These are phyloP conservation scores for Cinnamomum micranthum DNA, from an alignment of 164 flowering plant genomes.

Conservation along the genomic window DNA sequence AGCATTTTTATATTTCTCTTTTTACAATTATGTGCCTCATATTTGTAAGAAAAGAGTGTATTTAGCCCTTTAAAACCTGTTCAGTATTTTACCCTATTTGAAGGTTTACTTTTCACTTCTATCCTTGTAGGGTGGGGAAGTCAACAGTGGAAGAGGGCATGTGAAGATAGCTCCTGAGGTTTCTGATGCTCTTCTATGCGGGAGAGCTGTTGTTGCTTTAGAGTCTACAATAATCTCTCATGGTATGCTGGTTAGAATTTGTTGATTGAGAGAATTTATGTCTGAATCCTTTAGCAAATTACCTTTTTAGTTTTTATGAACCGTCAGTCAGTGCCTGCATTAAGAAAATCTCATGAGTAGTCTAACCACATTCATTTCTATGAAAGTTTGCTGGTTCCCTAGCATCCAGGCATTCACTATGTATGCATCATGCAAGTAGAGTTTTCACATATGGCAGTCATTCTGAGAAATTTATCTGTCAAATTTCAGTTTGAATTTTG, in stretches of 20 bases:
- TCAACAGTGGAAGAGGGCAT: background rate
- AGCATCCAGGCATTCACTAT: background rate
- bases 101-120: too few relatives aligned
- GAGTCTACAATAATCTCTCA: constrained; percentile 90
- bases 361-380: background rate
- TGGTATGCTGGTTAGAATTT: constrained; percentile 33
- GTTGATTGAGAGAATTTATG: background rate
- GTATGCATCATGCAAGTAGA: background rate
- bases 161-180: constrained; percentile 67
- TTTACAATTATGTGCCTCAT: too few relatives aligned
- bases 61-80: too few relatives aligned
- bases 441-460: background rate
- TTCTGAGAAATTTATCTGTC: background rate
- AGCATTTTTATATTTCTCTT: too few relatives aligned
- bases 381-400: background rate
- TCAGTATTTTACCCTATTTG: too few relatives aligned
- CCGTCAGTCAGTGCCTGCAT: background rate
- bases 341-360: background rate
- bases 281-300: background rate
- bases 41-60: too few relatives aligned
- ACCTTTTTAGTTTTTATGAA: background rate
- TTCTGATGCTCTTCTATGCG: constrained; percentile 58
- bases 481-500: background rate
- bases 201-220: constrained; percentile 74
- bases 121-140: constrained; percentile 10